Evolutionary conservation across 2,329 filamentous ascomycete genomes (phyloP).

Genomic region (Colletotrichum eleusines): DNA sequence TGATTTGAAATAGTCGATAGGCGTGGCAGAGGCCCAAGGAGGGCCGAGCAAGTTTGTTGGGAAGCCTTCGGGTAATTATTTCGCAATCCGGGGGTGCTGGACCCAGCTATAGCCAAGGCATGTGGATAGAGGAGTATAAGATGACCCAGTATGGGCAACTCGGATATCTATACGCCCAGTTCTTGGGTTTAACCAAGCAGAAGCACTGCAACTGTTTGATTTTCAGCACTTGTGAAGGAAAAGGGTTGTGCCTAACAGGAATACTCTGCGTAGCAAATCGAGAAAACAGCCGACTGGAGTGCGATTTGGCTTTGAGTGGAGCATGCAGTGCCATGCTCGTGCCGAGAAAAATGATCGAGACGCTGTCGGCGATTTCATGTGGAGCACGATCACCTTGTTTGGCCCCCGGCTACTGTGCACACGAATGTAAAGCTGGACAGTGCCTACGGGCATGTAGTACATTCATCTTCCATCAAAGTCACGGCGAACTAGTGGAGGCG

Average conservation of each 20-base stretch:
- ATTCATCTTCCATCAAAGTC: not conserved
- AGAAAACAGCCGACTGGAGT: not conserved
- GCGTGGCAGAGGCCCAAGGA: not conserved
- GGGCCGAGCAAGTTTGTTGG: not conserved
- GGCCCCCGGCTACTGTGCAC: not conserved
- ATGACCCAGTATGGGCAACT: not conserved
- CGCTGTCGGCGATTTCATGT: not conserved
- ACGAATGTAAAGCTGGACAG: not conserved
- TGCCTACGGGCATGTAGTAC: not conserved
- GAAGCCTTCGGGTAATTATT: not conserved
- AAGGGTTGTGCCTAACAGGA: not conserved
- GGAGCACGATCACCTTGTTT: not conserved
- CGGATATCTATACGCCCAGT: not conserved
- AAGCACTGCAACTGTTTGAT: no score
- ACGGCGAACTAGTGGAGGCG: not conserved
- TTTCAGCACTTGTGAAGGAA: no score
- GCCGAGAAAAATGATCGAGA: not conserved
- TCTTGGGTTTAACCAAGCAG: not conserved
- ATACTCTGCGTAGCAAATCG: not conserved
- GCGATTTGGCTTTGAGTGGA: no score
- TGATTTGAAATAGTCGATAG: constrained; percentile 12
- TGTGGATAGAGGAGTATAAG: no score
- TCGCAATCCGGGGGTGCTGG: not conserved
- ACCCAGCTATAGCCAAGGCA: not conserved
- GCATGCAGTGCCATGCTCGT: no score